These are phyloP conservation scores for Aspergillus haitiensis DNA, from an alignment of 495 filamentous ascomycete species.

Conservation along the genomic window DNA sequence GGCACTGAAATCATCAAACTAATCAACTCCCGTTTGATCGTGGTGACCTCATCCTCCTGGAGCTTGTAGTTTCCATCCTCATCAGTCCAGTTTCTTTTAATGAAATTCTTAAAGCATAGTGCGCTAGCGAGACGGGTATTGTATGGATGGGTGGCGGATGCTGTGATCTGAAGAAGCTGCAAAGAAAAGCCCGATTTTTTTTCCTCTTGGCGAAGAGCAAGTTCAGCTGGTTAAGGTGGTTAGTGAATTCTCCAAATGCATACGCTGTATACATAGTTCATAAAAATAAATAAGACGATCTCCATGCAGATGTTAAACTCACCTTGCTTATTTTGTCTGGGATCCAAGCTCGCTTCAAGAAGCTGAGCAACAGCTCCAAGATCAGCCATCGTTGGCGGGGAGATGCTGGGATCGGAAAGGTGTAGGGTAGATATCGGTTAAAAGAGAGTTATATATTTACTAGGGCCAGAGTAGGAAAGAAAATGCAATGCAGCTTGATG, in stretches of 20 bases:
- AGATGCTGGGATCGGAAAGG: constrained; percentile 11
- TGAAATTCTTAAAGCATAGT: constrained; percentile 97
- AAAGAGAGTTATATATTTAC: background rate
- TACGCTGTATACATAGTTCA: background rate
- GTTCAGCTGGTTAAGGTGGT: constrained; percentile 65
- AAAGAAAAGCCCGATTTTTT: constrained; percentile 83
- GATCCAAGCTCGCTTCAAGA: constrained; percentile 84
- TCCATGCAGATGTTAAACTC: constrained; percentile 26
- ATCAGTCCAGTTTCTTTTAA: constrained; percentile 88
- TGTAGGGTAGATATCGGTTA: background rate
- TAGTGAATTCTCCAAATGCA: background rate
- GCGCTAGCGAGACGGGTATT: constrained; percentile 88
- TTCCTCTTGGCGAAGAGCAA: constrained; percentile 70
- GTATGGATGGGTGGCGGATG: constrained; percentile 61
- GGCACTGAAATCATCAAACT: constrained; percentile 94
- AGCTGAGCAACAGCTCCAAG: constrained; percentile 72
- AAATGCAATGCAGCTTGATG: background rate
- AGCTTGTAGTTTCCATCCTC: constrained; percentile 92
- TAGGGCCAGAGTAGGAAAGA: background rate
- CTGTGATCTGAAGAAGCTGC: constrained; percentile 82
- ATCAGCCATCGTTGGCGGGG: constrained; percentile 66
- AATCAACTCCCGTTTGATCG: constrained; percentile 92
- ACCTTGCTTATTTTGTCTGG: constrained; percentile 85
- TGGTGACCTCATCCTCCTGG: constrained; percentile 70
- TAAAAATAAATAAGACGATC: constrained; percentile 17